Evolutionary conservation across 2,329 filamentous ascomycete genomes (phyloP), one percentile per base, ranked within the genome.

Genomic region (Biscogniauxia marginata): DNA sequence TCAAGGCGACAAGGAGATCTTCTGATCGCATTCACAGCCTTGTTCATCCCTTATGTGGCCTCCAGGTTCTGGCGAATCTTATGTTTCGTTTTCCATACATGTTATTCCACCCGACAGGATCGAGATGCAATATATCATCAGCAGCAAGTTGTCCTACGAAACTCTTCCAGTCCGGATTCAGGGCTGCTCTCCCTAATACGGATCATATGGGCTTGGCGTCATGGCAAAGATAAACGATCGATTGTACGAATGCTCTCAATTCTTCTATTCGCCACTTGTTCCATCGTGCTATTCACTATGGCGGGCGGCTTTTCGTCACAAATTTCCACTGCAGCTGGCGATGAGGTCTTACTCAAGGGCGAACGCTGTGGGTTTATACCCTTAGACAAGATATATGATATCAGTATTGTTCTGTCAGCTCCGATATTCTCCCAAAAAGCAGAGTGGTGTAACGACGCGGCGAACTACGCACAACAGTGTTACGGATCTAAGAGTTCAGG

Each of bases 1-100:
- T 58, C 50, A 1, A 22, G 44, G 5, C 22, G 24, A 3, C 3
- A 58, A 2, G 60, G 53, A 8, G 54, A 60, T 20, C 39, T 63
- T 0, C 49, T 63, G 0, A 63, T 62, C 19, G 57, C 59, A 0
- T 57, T 63, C 6, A 63, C 61, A 2, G 62, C 60, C 0, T 52
- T 60, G n/a, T 62, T 64, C 25, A 52, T 63, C 4, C 44, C 57
- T 1, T 63, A 62, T 9, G 59, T 65, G 0, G 59, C 59, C 16
- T 43, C 57, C 1, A 52, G 63, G 0, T 55, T 58, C 9, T 65
- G 63, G 63, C 54, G 52, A 7, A 59, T 63, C 1, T 39, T 56
- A 7, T 61, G 62, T 45, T 47, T 64, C 7, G 11, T 49, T 1
- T 52, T 55, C 3, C 61, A 63, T 30, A 53, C 49, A 7, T 23